phyloP scores from a whole-genome alignment of 2,329 filamentous ascomycete genomes.

The Penicillium sp. region DNA sequence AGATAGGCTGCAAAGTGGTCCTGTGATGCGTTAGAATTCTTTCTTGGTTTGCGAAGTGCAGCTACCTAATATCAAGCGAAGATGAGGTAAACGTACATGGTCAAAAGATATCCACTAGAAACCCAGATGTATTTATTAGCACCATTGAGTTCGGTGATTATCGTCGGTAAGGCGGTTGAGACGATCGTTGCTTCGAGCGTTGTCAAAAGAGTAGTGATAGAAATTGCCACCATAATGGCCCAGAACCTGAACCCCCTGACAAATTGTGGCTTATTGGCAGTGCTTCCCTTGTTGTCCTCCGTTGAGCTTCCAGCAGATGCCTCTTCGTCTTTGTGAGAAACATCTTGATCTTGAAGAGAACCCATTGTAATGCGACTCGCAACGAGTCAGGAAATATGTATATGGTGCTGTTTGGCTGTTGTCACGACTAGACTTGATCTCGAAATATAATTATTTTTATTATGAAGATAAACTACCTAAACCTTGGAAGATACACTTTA shows the following conservation, averaged over 20 bases:
- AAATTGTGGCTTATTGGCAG: not conserved
- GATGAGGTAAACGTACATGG: constrained; percentile 15
- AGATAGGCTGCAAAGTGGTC: constrained; percentile 48
- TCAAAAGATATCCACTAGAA: constrained; percentile 30
- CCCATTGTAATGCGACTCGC: not conserved
- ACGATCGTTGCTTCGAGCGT: constrained; percentile 37
- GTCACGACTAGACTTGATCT: not conserved
- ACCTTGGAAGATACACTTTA: not conserved
- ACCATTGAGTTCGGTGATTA: constrained; percentile 28
- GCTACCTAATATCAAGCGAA: too few species aligned
- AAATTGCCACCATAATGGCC: constrained; percentile 25
- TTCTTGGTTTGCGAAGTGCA: not conserved
- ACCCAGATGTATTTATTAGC: constrained; percentile 36
- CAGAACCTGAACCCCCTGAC: constrained; percentile 22
- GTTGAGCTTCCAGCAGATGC: not conserved
- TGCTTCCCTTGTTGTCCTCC: not conserved
- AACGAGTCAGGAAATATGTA: not conserved
- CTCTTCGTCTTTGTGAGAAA: not conserved
- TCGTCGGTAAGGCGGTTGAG: constrained; percentile 41
- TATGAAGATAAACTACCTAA: not conserved
- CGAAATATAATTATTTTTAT: not conserved
- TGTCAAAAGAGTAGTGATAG: constrained; percentile 26
- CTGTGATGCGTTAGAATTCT: not conserved
- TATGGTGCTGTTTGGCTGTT: too few species aligned
- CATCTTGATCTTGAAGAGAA: not conserved